Evolutionary conservation across 2,329 filamentous ascomycete genomes (phyloP), one percentile per base, ranked within the genome.

Genomic region (Alternaria brassicae): DNA sequence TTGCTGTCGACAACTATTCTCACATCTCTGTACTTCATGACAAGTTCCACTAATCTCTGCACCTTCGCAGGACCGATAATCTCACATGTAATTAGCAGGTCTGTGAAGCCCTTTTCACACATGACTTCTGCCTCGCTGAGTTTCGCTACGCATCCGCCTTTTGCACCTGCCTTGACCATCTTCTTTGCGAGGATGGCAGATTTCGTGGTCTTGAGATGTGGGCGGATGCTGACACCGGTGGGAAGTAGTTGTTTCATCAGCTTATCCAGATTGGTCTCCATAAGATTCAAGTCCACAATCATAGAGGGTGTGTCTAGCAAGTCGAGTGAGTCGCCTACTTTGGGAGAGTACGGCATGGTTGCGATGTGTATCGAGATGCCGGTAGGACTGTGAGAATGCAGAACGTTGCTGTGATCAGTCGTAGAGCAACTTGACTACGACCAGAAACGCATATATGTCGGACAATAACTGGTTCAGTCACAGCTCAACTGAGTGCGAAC

Each of bases 141-240:
- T 60, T 85, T 85, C 6, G 83, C 82, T 2, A 85, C 83, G 56
- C 83, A 85, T 39, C 81, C 81, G 21, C 83, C 83, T 65, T 78
- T 83, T 51, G 81, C 81, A 23, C 83, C 83, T 0, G 82, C 82
- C 1, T 72, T 72, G 39, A 72, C 77, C 49, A 85, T 78, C 45
- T 77, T 81, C 12, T 69, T 62, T 4, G 83, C 83, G 0, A 85
- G 73, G 17, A 77, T 69, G 21, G 78, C 79, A 39, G 80, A 82
- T 66, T 85, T 85, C 50, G 81, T 84, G 4, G 83, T 85, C 65
- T 85, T 85, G n/a, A 83, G 77, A 54, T 85, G 83, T 0, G 83
- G 83, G 2, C 83, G 80, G 60, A 84, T 81, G 53, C 74, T 70
- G 21, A 80, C 65, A 0, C 81, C 81, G 0, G 81, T 81, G 6